These are phyloP conservation scores for Hydrangea macrophylla DNA, from an alignment of 148 eudicot genomes.

Conservation along the genomic window DNA sequence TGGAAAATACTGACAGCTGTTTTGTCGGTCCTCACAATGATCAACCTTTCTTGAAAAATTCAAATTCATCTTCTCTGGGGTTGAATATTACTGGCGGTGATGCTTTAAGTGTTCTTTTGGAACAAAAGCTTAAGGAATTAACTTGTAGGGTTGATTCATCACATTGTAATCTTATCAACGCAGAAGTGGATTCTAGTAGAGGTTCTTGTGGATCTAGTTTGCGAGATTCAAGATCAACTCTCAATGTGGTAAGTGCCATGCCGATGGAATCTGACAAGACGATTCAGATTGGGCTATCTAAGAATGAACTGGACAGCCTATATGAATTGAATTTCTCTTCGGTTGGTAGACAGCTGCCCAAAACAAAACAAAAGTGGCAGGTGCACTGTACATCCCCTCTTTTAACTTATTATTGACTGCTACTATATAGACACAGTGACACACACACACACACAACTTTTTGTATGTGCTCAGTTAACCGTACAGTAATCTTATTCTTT, in stretches of 20 bases:
- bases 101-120: slow-evolving; percentile 79
- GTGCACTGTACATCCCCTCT: slow-evolving; percentile 22
- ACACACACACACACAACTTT: no score
- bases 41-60: slow-evolving; percentile 29
- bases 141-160: slow-evolving; percentile 62
- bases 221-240: slow-evolving; percentile 31
- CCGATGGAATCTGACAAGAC: slow-evolving; percentile 24
- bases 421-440: no score
- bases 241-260: slow-evolving; percentile 17
- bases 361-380: slow-evolving; percentile 29
- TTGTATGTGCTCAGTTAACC: not conserved
- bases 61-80: slow-evolving; percentile 37
- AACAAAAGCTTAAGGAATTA: slow-evolving; percentile 86
- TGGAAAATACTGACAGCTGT: slow-evolving; percentile 24
- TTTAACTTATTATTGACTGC: not conserved
- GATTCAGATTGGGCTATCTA: slow-evolving; percentile 25
- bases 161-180: slow-evolving; percentile 27
- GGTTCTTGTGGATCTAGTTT: slow-evolving; percentile 26
- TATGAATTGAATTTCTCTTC: slow-evolving; percentile 36
- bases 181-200: slow-evolving; percentile 31
- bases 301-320: slow-evolving; percentile 29
- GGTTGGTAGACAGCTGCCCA: slow-evolving; percentile 17
- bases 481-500: not conserved
- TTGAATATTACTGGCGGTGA: slow-evolving; percentile 55
- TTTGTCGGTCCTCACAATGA: slow-evolving; percentile 20